Percentiles rank a stretch among this genome's conserved stretches.
phyloP scores from a whole-genome alignment of 257 asterid species.

The Gentiana dahurica region DNA sequence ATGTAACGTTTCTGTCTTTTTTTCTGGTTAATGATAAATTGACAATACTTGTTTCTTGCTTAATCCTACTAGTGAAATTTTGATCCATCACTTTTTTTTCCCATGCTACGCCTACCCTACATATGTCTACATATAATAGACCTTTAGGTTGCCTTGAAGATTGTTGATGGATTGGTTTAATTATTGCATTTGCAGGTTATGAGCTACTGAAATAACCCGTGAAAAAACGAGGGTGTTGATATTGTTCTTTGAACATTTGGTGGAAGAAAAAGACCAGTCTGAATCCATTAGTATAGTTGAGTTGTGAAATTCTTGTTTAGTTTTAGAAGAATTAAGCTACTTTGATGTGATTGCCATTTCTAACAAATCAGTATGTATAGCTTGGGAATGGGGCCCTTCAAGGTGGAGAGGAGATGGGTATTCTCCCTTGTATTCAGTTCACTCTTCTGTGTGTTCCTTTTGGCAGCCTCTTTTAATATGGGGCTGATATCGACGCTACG shows the following conservation, averaged over 20 bases:
- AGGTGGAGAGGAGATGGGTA: slow-evolving; percentile 66
- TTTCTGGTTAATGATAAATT: slow-evolving; percentile 14
- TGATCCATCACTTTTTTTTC: too few relatives aligned
- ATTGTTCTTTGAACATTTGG: slow-evolving; percentile 19
- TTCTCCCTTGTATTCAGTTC: slow-evolving; percentile 63
- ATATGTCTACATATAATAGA: too few relatives aligned
- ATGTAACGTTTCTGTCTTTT: slow-evolving; percentile 16
- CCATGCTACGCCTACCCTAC: too few relatives aligned
- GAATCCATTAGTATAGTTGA: slow-evolving; percentile 2
- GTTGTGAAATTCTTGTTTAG: slow-evolving; percentile 11
- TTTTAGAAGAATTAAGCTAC: slow-evolving; percentile 10
- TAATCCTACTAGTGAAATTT: too few relatives aligned
- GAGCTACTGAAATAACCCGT: slow-evolving; percentile 15
- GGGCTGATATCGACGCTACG: slow-evolving; percentile 49
- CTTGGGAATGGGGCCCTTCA: slow-evolving; percentile 49
- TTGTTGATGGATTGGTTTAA: slow-evolving; percentile 3
- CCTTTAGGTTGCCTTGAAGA: too few relatives aligned
- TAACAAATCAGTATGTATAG: slow-evolving; percentile 23
- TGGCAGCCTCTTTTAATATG: slow-evolving; percentile 65
- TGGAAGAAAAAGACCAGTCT: slow-evolving; percentile 17
- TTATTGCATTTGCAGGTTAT: slow-evolving; percentile 14
- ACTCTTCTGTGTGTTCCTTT: slow-evolving; percentile 41
- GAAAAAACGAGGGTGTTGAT: slow-evolving; percentile 14
- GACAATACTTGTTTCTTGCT: neutral
- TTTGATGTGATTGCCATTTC: slow-evolving; percentile 16